Evolutionary conservation across 225 moss, liverwort and hornwort species (phyloP), one percentile per base, ranked within the genome.

Genomic region (Pleurozium schreberi): DNA sequence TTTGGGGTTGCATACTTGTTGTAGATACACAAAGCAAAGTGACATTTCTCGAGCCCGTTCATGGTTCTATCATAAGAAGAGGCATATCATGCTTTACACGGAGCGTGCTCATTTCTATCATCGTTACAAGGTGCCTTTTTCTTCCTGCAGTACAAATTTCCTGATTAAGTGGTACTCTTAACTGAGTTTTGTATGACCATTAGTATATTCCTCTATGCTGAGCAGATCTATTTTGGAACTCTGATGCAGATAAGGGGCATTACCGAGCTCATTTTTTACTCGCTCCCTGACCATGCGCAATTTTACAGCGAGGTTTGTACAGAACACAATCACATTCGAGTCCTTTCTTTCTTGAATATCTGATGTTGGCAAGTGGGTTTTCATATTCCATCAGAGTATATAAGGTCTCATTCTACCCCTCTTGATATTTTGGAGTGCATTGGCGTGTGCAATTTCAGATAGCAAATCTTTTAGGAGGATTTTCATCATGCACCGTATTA

Each of bases 71-170:
- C 99, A 99, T 86, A 95, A 95, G 84, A 94, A 95, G 81, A 93
- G 99, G 71, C 95, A 93, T 75, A 94, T 99, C 63, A 92, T 99
- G 90, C 92, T 99, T 66, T 99, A 96, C 57, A 96, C 97, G 34
- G 96, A 99, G 88, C 96, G 97, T 88, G 96, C 96, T 70, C 99
- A 97, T 90, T 97, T 94, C 88, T 97, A 95, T 92, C 96, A 96
- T 89, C 96, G 97, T 91, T 97, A 95, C 87, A 96, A 99, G 97
- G 97, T 97, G 50, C 8, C 25, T 82, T 62, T 42, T 55, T 78
- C 66, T 71, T 86, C 66, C 67, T 75, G 57, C 42, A 71, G 30
- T 43, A 27, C 45, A 60, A 50, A 30, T 84, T 66, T 36, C 64
- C 50, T 73, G 70, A 34, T 61, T 40, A 60, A 86, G 58, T 30